A percentile compares a stretch with the other conserved stretches of the same genome.
These are phyloP conservation scores for Piromyces finnis DNA, from an alignment of 192 early-diverging fungal genomes.

Conservation along the genomic window DNA sequence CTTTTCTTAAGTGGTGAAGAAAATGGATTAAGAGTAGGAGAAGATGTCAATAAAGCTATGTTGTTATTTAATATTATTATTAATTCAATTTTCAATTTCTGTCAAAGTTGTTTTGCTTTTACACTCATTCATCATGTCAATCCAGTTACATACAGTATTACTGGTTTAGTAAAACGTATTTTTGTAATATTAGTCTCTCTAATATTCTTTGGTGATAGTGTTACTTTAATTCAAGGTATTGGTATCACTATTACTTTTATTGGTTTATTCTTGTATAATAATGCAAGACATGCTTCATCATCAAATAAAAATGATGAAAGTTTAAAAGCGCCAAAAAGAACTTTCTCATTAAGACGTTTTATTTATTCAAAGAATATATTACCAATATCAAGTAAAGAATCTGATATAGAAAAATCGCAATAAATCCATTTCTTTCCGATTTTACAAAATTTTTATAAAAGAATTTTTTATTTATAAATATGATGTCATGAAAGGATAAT, in stretches of 20 bases:
- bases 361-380: not conserved
- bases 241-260: slow-evolving; percentile 66
- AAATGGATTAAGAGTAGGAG: not conserved
- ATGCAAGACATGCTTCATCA: slow-evolving; percentile 26
- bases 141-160: slow-evolving; percentile 75
- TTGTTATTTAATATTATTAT: slow-evolving; percentile 23
- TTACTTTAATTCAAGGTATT: slow-evolving; percentile 39
- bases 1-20: not conserved
- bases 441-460: too few relatives aligned
- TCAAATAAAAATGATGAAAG: slow-evolving; percentile 14
- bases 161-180: slow-evolving; percentile 74
- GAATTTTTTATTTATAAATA: too few relatives aligned
- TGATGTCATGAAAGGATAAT: too few relatives aligned
- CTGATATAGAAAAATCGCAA: not conserved
- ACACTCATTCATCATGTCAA: slow-evolving; percentile 52
- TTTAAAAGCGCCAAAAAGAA: not conserved
- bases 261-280: slow-evolving; percentile 70
- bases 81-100: slow-evolving; percentile 67
- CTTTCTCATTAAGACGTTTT: not conserved
- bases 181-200: slow-evolving; percentile 72
- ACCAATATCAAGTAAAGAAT: not conserved
- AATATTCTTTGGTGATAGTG: slow-evolving; percentile 62
- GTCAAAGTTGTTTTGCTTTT: slow-evolving; percentile 66
- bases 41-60: not conserved
- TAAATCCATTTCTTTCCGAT: not conserved